Percentiles rank a stretch among this genome's conserved stretches.
Evolutionary conservation across 176 grass and related monocot species (phyloP).

Genomic region (Aegilops bicornis): DNA sequence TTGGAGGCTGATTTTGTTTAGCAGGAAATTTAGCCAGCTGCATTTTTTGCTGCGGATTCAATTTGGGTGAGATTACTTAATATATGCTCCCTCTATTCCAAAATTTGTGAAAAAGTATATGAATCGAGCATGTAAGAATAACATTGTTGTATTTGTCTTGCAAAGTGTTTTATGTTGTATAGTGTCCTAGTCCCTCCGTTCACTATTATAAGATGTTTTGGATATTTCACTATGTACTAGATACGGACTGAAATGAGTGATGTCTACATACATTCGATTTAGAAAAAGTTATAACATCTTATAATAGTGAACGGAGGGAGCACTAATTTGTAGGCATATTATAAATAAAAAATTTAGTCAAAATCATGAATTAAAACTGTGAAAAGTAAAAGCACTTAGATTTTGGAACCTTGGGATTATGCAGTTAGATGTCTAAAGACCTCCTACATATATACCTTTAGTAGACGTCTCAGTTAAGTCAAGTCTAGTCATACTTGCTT

Average conservation of each 20-base stretch:
- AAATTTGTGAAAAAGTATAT: background rate
- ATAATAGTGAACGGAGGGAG: too few relatives aligned
- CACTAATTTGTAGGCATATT: background rate
- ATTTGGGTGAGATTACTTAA: background rate
- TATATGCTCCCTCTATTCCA: background rate
- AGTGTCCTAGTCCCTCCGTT: too few relatives aligned
- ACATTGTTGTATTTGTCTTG: background rate
- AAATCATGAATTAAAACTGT: background rate
- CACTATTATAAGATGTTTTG: too few relatives aligned
- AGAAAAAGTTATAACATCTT: too few relatives aligned
- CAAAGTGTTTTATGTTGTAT: background rate
- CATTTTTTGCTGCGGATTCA: background rate
- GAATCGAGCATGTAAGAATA: background rate
- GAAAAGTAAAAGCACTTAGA: background rate
- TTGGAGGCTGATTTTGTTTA: background rate
- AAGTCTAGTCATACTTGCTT: constrained; percentile 15
- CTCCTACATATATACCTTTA: background rate
- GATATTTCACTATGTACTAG: too few relatives aligned
- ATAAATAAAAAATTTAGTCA: background rate
- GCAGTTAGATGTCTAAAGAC: constrained; percentile 1
- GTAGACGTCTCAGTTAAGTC: background rate
- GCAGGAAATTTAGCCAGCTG: background rate
- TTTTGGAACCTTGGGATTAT: background rate
- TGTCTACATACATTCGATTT: too few relatives aligned
- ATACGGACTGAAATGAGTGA: too few relatives aligned